Percentiles rank a stretch among this genome's conserved stretches.
These are phyloP conservation scores for Fusarium sp. DNA, from an alignment of 2,329 filamentous ascomycete genomes.

Conservation along the genomic window DNA sequence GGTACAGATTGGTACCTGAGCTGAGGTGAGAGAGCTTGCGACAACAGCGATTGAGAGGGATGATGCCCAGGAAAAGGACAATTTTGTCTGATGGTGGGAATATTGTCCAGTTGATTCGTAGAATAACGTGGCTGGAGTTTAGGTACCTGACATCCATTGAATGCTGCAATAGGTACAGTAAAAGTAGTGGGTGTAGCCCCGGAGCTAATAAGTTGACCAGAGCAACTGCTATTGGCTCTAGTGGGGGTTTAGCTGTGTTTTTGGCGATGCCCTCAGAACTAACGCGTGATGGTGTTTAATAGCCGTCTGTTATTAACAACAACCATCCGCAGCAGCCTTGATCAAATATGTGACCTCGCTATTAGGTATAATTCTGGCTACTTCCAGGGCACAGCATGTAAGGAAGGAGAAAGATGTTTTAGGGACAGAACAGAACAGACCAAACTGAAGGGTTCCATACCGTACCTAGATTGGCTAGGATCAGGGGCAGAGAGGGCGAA, in stretches of 20 bases:
- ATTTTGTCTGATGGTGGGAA: conserved; percentile 13
- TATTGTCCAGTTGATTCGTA: neutral
- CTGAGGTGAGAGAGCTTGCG: neutral
- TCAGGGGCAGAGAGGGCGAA: conserved; percentile 36
- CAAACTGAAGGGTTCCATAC: conserved; percentile 13
- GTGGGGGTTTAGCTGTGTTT: conserved; percentile 1
- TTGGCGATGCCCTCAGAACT: conserved; percentile 6
- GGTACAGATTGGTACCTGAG: conserved; percentile 26
- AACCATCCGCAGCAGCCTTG: conserved; percentile 3
- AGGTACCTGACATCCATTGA: conserved; percentile 6
- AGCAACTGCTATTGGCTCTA: neutral
- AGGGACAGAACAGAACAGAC: conserved; percentile 23
- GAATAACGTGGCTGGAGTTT: conserved; percentile 27
- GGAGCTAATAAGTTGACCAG: conserved; percentile 4
- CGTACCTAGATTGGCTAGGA: conserved; percentile 9
- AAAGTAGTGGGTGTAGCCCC: conserved; percentile 13
- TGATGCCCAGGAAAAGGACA: conserved; percentile 16
- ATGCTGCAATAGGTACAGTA: neutral
- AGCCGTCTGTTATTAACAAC: neutral
- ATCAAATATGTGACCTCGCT: neutral
- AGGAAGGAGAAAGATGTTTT: conserved; percentile 13
- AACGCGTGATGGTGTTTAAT: neutral
- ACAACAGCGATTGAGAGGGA: neutral
- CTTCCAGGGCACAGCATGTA: conserved; percentile 1
- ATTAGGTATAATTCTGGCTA: conserved; percentile 3